phyloP scores from a whole-genome alignment of 352 stramenopile species.

The Pythium dissotocum region DNA sequence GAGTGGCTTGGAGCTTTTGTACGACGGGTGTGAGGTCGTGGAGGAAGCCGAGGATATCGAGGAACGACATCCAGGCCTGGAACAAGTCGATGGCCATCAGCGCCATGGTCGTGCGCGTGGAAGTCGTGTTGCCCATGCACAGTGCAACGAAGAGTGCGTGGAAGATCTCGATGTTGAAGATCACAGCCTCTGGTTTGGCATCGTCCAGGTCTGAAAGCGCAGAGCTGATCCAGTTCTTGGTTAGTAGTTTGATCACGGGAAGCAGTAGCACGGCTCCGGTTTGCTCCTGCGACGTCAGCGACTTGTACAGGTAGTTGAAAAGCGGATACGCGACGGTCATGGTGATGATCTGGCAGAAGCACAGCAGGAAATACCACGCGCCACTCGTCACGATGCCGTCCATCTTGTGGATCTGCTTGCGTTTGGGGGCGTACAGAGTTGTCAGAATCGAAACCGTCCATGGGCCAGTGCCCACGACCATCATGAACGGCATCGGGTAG shows the following conservation, averaged over 20 bases:
- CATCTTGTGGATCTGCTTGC: not conserved
- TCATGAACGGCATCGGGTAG: conserved; percentile 48
- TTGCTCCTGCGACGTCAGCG: conserved; percentile 11
- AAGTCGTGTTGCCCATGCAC: conserved; percentile 18
- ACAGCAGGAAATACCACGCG: conserved; percentile 6
- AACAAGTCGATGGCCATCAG: conserved; percentile 19
- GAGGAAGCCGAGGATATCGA: conserved; percentile 6
- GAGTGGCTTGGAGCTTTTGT: not conserved
- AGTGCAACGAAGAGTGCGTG: conserved; percentile 26
- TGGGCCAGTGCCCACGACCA: conserved; percentile 32
- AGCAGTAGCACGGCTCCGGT: conserved; percentile 27
- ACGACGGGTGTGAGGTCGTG: not conserved
- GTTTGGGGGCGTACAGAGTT: conserved; percentile 1
- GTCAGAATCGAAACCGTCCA: conserved; percentile 28
- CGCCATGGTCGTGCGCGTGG: not conserved
- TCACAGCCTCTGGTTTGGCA: conserved; percentile 27
- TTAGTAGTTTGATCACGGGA: conserved; percentile 38
- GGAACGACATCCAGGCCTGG: conserved; percentile 6
- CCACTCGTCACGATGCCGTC: not conserved
- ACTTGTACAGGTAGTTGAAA: conserved; percentile 20
- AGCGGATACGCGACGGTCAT: conserved; percentile 24
- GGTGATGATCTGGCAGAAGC: conserved; percentile 9
- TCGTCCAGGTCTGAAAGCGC: conserved; percentile 24
- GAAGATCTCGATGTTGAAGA: conserved; percentile 31
- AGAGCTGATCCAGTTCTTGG: conserved; percentile 42